Conservation (phyloP, 805 yeast species). For the Sugiyamaella lignohabitans region DNA sequence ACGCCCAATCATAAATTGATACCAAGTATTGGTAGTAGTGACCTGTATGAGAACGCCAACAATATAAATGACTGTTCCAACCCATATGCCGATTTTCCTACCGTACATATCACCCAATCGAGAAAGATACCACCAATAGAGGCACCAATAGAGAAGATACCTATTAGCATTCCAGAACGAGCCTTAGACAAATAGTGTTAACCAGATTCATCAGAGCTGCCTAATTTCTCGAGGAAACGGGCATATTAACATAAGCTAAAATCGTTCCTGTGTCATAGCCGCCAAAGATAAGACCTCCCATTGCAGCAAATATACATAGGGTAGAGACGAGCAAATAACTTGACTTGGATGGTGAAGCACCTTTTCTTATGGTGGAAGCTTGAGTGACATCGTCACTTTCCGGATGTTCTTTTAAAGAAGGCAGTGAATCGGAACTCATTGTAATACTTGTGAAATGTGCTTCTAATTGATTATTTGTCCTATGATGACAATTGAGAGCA, state of each 20-base stretch:
- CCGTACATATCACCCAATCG: constrained; percentile 45
- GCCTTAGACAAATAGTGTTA: constrained; percentile 40
- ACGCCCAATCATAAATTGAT: constrained; percentile 52
- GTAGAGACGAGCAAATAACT: constrained; percentile 15
- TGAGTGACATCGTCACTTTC: too few species aligned
- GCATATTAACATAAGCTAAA: constrained; percentile 46
- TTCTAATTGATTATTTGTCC: too few species aligned
- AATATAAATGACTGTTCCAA: constrained; percentile 43
- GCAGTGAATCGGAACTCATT: too few species aligned
- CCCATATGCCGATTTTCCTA: constrained; percentile 36
- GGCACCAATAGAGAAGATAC: constrained; percentile 65
- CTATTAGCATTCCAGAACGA: constrained; percentile 59
- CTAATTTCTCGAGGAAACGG: constrained; percentile 45
- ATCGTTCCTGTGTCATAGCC: constrained; percentile 63
- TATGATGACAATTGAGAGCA: too few species aligned
- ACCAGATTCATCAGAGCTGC: constrained; percentile 34
- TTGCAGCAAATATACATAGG: constrained; percentile 49
- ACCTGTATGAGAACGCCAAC: constrained; percentile 49
- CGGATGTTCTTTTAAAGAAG: too few species aligned
- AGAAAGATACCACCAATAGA: constrained; percentile 59
- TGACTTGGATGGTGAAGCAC: too few species aligned
- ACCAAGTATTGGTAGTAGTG: constrained; percentile 35
- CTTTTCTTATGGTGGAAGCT: too few species aligned
- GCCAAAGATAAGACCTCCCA: constrained; percentile 61
- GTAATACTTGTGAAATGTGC: too few species aligned